Base-by-base conservation (phyloP, 805 yeast species). In the Kodamaea kakaduensis region DNA sequence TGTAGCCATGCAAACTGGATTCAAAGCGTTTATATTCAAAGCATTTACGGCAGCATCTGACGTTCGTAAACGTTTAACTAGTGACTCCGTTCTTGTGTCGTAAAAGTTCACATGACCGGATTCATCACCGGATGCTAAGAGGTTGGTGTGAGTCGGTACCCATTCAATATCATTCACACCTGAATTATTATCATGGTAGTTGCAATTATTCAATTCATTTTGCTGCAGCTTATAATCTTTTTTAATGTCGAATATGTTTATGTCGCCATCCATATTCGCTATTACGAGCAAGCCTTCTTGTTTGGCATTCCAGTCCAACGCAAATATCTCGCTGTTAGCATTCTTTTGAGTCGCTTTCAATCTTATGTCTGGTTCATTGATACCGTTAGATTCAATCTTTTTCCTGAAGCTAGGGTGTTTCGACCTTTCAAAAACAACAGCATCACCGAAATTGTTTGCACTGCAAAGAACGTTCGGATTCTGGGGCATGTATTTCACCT, bases 401-500 rank as follows among this genome's bases (percentile, higher is more conserved):
- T 49, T 58, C 30, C 53, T 52, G 38, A 63, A 56, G 36, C 57
- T 62, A 12, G 69, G 51, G 54, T 86, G 95, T 53, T 85, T 87
- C 0, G 97, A 88, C 46, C 93, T 69, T 56, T 89, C 95, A 56
- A 80, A 85, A 3, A 89, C 59, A 34, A 71, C 75, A 9, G 81
- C 64, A 9, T 71, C 64, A 1, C 96, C 96, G 20, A 61, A 54
- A 26, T 81, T 76, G 27, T 84, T 77, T 7, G 79, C 75, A 13
- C 87, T 73, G 2, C 89, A 86, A 4, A 89, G 68, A 4, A 89
- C 51, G 50, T 88, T 93, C 1, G 93, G 93, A 49, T 89, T 89
- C 46, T 83, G 90, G 0, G 96, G 95, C 78, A 84, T 75, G 48
- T 74, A 76, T 23, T 81, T 67, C 0, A 84, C 79, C 42, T 75